phyloP scores from a whole-genome alignment of 441 rosid species.

The Syzygium malaccense region DNA sequence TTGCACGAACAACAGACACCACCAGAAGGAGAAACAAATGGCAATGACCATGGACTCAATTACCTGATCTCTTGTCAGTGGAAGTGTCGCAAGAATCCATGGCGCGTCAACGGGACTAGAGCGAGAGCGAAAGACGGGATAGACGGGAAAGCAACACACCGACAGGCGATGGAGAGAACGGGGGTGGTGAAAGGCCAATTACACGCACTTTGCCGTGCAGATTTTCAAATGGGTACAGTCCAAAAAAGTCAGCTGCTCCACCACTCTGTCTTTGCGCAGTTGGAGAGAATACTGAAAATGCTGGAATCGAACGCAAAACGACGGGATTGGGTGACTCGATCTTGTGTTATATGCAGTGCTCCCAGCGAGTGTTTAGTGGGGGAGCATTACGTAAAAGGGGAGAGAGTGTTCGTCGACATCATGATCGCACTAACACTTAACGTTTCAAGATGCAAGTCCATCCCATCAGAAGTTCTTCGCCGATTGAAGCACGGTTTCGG shows the following conservation, averaged over 20 bases:
- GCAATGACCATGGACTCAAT: neutral
- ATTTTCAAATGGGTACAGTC: neutral
- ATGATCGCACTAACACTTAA: neutral
- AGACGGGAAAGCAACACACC: neutral
- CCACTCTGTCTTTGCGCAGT: neutral
- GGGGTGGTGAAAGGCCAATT: neutral
- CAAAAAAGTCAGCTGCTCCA: neutral
- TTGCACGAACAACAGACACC: neutral
- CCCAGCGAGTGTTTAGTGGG: neutral
- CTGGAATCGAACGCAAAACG: neutral
- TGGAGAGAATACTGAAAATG: neutral
- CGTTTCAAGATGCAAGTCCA: neutral
- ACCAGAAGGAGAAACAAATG: neutral
- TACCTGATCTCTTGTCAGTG: conserved; percentile 15
- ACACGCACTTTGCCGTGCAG: neutral
- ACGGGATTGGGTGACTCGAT: neutral
- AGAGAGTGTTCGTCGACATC: neutral
- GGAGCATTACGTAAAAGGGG: neutral
- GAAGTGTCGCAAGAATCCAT: neutral
- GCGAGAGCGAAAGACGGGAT: neutral
- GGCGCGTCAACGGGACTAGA: neutral
- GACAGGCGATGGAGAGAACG: neutral
- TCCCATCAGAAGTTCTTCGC: neutral
- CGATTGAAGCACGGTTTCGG: neutral
- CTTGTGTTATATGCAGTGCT: neutral